Evolutionary conservation across 352 stramenopile species (phyloP).

Genomic region (Globisporangium rhizosaccharum): DNA sequence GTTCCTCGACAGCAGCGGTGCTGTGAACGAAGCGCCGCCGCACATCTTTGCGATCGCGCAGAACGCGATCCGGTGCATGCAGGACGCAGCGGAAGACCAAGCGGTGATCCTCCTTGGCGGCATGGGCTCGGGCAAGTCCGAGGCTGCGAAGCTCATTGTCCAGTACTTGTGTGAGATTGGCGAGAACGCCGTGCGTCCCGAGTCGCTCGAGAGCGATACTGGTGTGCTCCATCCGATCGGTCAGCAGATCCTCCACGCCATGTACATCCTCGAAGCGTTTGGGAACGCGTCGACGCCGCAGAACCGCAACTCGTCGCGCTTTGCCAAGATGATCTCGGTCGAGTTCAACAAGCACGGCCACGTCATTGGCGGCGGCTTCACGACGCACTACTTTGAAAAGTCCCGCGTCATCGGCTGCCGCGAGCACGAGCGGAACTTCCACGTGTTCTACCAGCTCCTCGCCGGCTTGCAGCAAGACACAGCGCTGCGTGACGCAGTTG

Average conservation of each 20-base stretch:
- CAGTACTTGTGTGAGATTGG: constrained; percentile 81
- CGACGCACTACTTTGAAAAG: constrained; percentile 80
- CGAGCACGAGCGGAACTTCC: constrained; percentile 88
- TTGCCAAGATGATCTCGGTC: constrained; percentile 82
- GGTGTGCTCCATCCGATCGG: constrained; percentile 65
- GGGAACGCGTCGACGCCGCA: constrained; percentile 52
- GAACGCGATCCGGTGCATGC: constrained; percentile 72
- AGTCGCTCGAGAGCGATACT: constrained; percentile 31
- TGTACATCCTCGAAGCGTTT: constrained; percentile 77
- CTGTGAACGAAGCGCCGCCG: constrained; percentile 54
- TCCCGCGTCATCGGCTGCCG: constrained; percentile 75
- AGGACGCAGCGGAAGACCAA: constrained; percentile 74
- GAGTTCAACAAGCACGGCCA: constrained; percentile 75
- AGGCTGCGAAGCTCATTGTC: constrained; percentile 76
- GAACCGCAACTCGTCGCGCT: constrained; percentile 71
- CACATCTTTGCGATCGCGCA: constrained; percentile 78
- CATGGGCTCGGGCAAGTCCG: constrained; percentile 74
- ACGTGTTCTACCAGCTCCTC: constrained; percentile 92
- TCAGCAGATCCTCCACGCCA: constrained; percentile 76
- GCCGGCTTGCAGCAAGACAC: constrained; percentile 70
- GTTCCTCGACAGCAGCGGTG: constrained; percentile 51
- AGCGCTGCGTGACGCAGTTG: constrained; percentile 52
- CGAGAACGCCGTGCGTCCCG: constrained; percentile 36
- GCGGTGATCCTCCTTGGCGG: constrained; percentile 67
- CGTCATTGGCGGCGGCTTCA: constrained; percentile 76